Evolutionary conservation across 495 filamentous ascomycete species (phyloP), one percentile per base, ranked within the genome.

Genomic region (Extremus antarcticus): DNA sequence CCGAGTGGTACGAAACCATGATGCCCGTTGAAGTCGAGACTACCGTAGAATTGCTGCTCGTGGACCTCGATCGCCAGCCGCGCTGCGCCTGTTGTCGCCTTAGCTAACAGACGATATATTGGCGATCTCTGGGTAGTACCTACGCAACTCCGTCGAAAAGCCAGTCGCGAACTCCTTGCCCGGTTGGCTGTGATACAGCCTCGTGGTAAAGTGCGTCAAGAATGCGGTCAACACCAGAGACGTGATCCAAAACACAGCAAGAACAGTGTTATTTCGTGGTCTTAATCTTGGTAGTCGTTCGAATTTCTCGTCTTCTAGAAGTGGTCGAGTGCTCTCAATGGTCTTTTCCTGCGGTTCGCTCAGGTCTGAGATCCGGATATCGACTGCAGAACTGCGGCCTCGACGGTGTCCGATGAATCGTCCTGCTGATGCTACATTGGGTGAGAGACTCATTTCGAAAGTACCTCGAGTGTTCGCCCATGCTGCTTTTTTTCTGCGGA

Each of bases 21-120:
- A 19, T 38, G 41, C 2, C 3, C 43, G 17, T 48, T 53, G 56
- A 58, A 58, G 43, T 58, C 50, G n/a, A 58, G 56, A 24, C 50
- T 53, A 40, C 56, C 56, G 22, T 23, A 16, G 45, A 58, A 58
- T 23, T 53, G 56, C 16, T 40, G 29, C 19, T 23, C 41, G 7
- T 22, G 24, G 1, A 53, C 20, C n/a, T 20, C 11, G 49, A 58
- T 58, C 1, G 49, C 40, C 2, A 22, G 13, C 2, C 35, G 22
- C 8, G 55, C 55, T 9, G 23, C 46, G 4, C 23, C 55, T 57
- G 25, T 11, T 29, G 29, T 35, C 7, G 4, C 29, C 29, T 4
- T 35, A 4, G 29, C 29, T 35, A 13, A 13, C n/a, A 35, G 29
- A 35, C 29, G 29, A 4, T 35, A 13, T 4, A 35, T 7, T 35